A percentile compares a stretch with the other conserved stretches of the same genome.
Evolutionary conservation across 768 basidiomycete species (phyloP).

Genomic region (Boletus rubescentipes): DNA sequence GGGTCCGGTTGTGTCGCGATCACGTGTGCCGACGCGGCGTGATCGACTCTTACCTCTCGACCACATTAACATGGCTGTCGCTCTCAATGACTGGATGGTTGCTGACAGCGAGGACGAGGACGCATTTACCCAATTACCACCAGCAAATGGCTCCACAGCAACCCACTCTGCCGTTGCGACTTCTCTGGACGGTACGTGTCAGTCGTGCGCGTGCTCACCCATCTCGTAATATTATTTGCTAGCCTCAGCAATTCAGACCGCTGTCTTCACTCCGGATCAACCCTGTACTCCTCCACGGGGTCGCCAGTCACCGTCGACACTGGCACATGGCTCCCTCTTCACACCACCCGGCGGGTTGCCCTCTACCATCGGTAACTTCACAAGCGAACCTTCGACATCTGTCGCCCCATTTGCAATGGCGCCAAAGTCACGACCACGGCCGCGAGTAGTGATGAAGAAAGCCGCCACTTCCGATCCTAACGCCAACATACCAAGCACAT

Average conservation of each 20-base stretch:
- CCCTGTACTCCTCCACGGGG: slow-evolving; percentile 15
- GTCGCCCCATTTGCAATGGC: not conserved
- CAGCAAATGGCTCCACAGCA: not conserved
- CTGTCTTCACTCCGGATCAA: slow-evolving; percentile 12
- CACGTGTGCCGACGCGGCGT: slow-evolving; percentile 23
- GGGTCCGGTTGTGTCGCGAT: slow-evolving; percentile 14
- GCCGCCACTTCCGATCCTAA: not conserved
- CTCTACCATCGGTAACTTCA: slow-evolving; percentile 15
- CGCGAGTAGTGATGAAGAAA: slow-evolving; percentile 29
- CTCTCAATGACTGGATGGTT: slow-evolving; percentile 42
- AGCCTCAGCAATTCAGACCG: slow-evolving; percentile 23
- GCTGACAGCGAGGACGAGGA: slow-evolving; percentile 49
- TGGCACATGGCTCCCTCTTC: slow-evolving; percentile 25
- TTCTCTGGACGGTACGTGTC: slow-evolving; percentile 10
- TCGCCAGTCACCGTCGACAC: slow-evolving; percentile 1
- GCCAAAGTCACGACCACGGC: slow-evolving; percentile 31
- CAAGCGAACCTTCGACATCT: slow-evolving; percentile 11
- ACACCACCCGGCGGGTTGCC: slow-evolving; percentile 11
- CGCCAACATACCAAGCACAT: slow-evolving; percentile 1
- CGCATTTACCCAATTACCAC: not conserved
- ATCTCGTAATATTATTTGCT: not conserved
- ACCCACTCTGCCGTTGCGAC: not conserved
- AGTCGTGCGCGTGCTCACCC: not conserved
- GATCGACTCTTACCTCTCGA: slow-evolving; percentile 3
- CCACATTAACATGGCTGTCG: slow-evolving; percentile 11